Base-by-base conservation (phyloP, 352 stramenopile species). In the Phytophthora pinifolia region DNA sequence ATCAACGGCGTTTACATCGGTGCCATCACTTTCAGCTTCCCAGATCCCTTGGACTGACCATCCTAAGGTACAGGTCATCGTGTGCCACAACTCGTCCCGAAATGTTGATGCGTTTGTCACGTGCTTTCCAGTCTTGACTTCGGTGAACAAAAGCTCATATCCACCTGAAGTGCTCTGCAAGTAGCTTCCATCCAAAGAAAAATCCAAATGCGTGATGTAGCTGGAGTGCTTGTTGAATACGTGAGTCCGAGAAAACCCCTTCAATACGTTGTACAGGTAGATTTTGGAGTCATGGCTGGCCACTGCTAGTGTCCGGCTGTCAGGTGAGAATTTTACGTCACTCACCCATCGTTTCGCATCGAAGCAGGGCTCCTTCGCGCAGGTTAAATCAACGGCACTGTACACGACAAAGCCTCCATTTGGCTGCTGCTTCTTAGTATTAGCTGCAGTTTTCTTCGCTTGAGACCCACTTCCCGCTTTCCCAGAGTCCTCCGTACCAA, bases 41-140 rank as follows among this genome's bases (percentile, higher is more conserved):
- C 84, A 94, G 18, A 94, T 92, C 13, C 96, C 96, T 62, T 98
- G 93, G 4, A 96, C 89, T 4, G 78, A 61, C 94, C 94, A 98
- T 1, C 76, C 73, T 10, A 97, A 72, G 0, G 88, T 86, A 29
- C 75, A 86, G 4, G 89, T 97, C 60, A 96, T 81, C 3, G 89
- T 96, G 45, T 94, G 65, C 94, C 94, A 98, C 29, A 77, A 62
- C 9, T 94, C 80, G 54, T 98, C 92, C 17, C 88, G 81, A 20
- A 98, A 76, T 1, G 66, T 70, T 9, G 82, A 75, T 0, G 92
- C 81, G 46, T 79, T 83, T 20, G 86, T 88, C 31, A 98, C 74
- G 39, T 89, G 79, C 17, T 62, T 49, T 2, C 60, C 79, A 1
- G 72, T 65, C 42, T 79, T 72, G 1, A 88, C 83, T 43, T 98